A percentile compares a stretch with the other conserved stretches of the same genome.
Conservation (phyloP, 1,284 basidiomycete species). For the Ustilago hordei region DNA sequence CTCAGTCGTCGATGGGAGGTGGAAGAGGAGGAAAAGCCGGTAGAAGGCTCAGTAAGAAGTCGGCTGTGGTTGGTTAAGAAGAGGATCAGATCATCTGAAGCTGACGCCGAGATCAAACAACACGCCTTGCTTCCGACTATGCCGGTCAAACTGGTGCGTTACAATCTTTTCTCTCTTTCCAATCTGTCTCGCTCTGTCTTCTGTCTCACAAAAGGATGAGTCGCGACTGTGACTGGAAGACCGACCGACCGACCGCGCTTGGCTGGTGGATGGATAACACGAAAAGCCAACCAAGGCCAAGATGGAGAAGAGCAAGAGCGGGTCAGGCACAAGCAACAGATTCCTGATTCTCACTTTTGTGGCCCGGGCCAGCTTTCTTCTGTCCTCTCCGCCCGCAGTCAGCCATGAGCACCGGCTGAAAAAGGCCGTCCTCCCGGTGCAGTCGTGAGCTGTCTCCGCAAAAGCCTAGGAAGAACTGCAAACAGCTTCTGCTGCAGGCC, state of each 20-base stretch:
- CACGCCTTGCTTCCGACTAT: slow-evolving; percentile 19
- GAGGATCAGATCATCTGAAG: not conserved
- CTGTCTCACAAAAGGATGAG: not conserved
- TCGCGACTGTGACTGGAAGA: not conserved
- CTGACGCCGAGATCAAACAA: slow-evolving; percentile 7
- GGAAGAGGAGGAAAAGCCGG: not conserved
- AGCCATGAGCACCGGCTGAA: slow-evolving; percentile 2
- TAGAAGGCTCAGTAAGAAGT: not conserved
- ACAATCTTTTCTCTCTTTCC: not conserved
- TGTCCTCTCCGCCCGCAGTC: not conserved
- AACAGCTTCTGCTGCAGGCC: slow-evolving; percentile 1
- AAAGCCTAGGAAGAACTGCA: slow-evolving; percentile 1
- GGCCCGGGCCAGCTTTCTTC: not conserved
- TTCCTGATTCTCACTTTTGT: not conserved
- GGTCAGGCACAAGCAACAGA: too few relatives aligned
- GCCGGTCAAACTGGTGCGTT: slow-evolving; percentile 12
- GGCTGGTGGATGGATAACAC: not conserved
- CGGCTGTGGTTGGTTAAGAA: slow-evolving; percentile 2
- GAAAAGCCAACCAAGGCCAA: not conserved
- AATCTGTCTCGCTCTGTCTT: not conserved
- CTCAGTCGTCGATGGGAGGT: not conserved
- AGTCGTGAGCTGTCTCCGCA: not conserved
- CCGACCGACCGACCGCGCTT: not conserved
- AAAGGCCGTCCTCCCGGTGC: slow-evolving; percentile 3
- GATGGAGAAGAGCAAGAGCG: not conserved